phyloP scores from a whole-genome alignment of 2,329 filamentous ascomycete genomes.

The Fusarium udum region DNA sequence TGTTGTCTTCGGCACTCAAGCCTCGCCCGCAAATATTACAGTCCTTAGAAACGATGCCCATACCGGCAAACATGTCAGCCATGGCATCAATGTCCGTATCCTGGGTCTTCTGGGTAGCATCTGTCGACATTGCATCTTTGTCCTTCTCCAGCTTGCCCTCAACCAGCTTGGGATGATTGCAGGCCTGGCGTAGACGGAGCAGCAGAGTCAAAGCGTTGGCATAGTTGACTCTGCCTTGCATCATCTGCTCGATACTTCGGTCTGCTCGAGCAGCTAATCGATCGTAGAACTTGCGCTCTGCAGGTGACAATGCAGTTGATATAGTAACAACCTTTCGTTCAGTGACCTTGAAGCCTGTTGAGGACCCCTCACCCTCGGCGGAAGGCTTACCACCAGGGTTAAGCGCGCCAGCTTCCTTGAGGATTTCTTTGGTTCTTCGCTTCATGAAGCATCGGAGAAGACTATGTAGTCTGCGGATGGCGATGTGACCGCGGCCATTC shows the following conservation, averaged over 20 bases:
- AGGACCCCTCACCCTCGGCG: constrained; percentile 60
- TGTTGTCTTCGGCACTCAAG: constrained; percentile 62
- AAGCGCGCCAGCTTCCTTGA: constrained; percentile 85
- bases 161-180: constrained; percentile 91
- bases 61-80: constrained; percentile 84
- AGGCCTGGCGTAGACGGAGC: constrained; percentile 89
- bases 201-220: constrained; percentile 92
- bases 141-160: constrained; percentile 87
- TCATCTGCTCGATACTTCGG: constrained; percentile 87
- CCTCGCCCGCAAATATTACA: constrained; percentile 85
- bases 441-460: constrained; percentile 97
- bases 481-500: constrained; percentile 86
- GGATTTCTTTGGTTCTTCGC: constrained; percentile 95
- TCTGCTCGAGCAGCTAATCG: constrained; percentile 86
- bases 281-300: constrained; percentile 87
- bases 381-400: constrained; percentile 76
- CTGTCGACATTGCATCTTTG: constrained; percentile 81
- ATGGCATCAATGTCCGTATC: constrained; percentile 80
- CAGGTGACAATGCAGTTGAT: constrained; percentile 78
- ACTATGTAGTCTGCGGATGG: constrained; percentile 85
- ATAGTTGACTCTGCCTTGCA: constrained; percentile 85
- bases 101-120: constrained; percentile 61
- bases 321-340: constrained; percentile 88
- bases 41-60: constrained; percentile 79
- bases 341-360: constrained; percentile 86